These are phyloP conservation scores for Amphicarpaea edgeworthii DNA, from an alignment of 306 rosid genomes.

Conservation along the genomic window DNA sequence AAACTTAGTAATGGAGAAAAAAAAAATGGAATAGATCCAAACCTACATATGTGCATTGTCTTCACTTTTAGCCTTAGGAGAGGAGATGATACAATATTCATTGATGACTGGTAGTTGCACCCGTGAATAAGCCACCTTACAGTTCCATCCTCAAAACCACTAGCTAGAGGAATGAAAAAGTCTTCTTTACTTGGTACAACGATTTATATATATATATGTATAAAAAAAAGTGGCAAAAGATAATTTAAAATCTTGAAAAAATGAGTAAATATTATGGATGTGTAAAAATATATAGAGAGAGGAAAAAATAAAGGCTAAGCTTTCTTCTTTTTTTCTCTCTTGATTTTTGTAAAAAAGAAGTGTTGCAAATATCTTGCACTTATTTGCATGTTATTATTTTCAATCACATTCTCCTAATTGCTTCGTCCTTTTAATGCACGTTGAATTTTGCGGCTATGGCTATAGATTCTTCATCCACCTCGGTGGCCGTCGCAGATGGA, in stretches of 20 bases:
- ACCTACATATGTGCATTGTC: not conserved
- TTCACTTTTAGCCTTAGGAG: not conserved
- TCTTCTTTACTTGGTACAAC: not conserved
- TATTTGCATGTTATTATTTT: not conserved
- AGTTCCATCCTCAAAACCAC: slow-evolving; percentile 12
- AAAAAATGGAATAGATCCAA: no score
- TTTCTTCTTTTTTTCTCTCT: not conserved
- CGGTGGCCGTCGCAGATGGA: slow-evolving; percentile 23
- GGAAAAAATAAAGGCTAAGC: not conserved
- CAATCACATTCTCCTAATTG: slow-evolving; percentile 25
- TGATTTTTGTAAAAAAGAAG: not conserved
- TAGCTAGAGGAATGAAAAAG: not conserved
- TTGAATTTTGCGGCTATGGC: slow-evolving; percentile 46
- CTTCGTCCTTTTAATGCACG: not conserved
- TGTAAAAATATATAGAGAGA: not conserved
- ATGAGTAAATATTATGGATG: slow-evolving; percentile 15
- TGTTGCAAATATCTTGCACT: not conserved
- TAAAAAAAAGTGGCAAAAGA: no score
- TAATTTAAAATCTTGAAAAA: no score
- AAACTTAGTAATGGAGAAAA: no score
- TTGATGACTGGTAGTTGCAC: slow-evolving; percentile 38
- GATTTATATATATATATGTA: no score
- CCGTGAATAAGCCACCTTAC: slow-evolving; percentile 26
- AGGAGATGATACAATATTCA: no score
- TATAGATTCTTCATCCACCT: slow-evolving; percentile 39